Evolutionary conservation across 352 stramenopile genomes (phyloP).

Genomic region (Globisporangium parvum): DNA sequence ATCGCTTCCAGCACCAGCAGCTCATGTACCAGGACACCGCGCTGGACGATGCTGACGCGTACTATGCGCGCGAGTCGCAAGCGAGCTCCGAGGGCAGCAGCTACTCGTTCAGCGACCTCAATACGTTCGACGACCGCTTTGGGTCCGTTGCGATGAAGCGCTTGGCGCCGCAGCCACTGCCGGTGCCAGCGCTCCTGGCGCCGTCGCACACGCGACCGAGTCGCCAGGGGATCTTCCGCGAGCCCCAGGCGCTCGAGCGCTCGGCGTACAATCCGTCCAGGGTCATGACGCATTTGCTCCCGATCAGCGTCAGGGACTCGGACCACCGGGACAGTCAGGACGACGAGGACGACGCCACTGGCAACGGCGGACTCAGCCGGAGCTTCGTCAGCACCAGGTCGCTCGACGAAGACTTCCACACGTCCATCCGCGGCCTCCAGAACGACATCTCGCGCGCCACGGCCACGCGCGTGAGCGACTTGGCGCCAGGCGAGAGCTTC

Average conservation of each 20-base stretch:
- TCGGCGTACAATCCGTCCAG: conserved; percentile 10
- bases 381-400: conserved; percentile 20
- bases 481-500: conserved; percentile 6
- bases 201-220: not conserved
- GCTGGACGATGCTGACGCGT: not conserved
- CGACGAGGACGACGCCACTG: conserved; percentile 3
- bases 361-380: conserved; percentile 1
- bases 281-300: conserved; percentile 13
- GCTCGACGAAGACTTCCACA: conserved; percentile 35
- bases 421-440: conserved; percentile 51
- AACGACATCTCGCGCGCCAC: conserved; percentile 33
- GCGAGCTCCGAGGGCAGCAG: conserved; percentile 44
- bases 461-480: conserved; percentile 12
- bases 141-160: conserved; percentile 20
- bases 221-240: not conserved
- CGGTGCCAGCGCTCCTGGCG: not conserved
- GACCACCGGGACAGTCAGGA: conserved; percentile 1
- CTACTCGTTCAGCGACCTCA: conserved; percentile 56
- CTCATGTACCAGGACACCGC: not conserved
- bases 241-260: not conserved
- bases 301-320: not conserved
- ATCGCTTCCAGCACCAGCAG: not conserved
- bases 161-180: conserved; percentile 2
- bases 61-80: conserved; percentile 22
- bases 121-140: conserved; percentile 41